Conservation (phyloP, 2,329 filamentous ascomycete species). For the Paraphaeosphaeria sporulosa region DNA sequence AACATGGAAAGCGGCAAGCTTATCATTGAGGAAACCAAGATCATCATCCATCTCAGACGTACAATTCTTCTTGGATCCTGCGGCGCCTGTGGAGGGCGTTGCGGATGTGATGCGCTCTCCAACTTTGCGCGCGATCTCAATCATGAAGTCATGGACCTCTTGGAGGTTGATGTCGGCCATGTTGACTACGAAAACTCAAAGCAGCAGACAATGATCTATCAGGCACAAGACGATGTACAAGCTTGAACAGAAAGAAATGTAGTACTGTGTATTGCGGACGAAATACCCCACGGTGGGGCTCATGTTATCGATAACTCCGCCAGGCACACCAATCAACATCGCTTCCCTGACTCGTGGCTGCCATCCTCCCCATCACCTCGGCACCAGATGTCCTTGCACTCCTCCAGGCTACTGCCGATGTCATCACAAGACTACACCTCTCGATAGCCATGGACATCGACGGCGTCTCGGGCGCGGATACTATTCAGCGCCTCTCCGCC, state of each 20-base stretch:
- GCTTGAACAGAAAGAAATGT: background rate
- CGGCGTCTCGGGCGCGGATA: slow-evolving; percentile 9
- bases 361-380: slow-evolving; percentile 3
- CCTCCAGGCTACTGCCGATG: no score
- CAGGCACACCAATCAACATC: slow-evolving; percentile 6
- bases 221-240: background rate
- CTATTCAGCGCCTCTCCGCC: slow-evolving; percentile 33
- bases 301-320: background rate
- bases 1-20: no score
- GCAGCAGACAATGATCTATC: background rate
- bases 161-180: slow-evolving; percentile 53
- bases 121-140: slow-evolving; percentile 54
- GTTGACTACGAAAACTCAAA: slow-evolving; percentile 6
- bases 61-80: slow-evolving; percentile 60
- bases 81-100: slow-evolving; percentile 50
- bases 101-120: slow-evolving; percentile 57
- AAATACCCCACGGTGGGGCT: slow-evolving; percentile 5
- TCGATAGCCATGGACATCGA: slow-evolving; percentile 28
- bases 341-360: background rate
- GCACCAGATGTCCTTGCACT: background rate
- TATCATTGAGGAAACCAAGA: no score
- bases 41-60: slow-evolving; percentile 5
- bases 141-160: slow-evolving; percentile 59
- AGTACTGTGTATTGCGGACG: background rate
- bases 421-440: background rate